Evolutionary conservation across 257 asterid species (phyloP).

Genomic region (Solanum clarkiae): DNA sequence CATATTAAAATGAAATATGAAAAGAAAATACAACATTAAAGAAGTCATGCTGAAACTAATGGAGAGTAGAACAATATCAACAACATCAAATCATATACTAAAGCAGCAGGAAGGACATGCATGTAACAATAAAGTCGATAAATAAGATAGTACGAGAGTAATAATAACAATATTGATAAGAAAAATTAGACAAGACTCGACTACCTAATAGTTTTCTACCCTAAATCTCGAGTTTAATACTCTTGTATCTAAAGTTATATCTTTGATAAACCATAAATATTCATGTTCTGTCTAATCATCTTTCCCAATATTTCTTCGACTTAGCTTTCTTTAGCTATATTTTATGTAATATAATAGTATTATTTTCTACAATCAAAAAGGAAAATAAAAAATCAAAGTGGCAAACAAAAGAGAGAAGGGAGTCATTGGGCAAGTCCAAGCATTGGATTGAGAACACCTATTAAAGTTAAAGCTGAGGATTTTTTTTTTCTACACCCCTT

Average conservation of each 20-base stretch:
- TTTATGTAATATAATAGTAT: not conserved
- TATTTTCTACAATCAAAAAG: not conserved
- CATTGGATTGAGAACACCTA: not conserved
- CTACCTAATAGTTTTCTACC: not conserved
- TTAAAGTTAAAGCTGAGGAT: not conserved
- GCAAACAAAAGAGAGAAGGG: not conserved
- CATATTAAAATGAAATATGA: not conserved
- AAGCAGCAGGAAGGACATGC: not conserved
- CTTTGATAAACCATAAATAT: not conserved
- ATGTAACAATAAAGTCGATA: not conserved
- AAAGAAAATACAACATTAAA: not conserved
- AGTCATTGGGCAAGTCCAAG: not conserved
- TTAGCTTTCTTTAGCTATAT: not conserved
- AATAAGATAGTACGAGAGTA: not conserved
- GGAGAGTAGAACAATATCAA: not conserved
- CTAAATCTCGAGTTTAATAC: not conserved
- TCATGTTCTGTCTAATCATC: not conserved
- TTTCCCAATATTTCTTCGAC: not conserved
- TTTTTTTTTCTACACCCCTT: not conserved
- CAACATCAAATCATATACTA: not conserved
- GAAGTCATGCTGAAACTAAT: not conserved
- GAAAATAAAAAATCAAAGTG: not conserved
- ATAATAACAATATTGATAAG: not conserved
- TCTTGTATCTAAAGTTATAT: not conserved
- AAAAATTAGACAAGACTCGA: not conserved